Evolutionary conservation across 768 basidiomycete species (phyloP).

Genomic region (Mycena haematopus): DNA sequence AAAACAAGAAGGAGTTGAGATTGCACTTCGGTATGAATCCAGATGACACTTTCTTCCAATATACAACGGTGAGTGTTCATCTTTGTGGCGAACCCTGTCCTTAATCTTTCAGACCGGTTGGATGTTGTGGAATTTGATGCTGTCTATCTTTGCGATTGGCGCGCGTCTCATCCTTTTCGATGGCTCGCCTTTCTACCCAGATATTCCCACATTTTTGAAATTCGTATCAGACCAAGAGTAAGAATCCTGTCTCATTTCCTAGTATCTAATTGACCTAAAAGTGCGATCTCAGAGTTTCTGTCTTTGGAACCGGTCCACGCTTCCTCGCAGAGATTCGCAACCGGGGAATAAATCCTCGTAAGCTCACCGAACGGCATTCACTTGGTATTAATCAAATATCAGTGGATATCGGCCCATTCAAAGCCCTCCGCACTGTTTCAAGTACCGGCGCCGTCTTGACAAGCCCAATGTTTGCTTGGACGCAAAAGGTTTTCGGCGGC

Average conservation of each 20-base stretch:
- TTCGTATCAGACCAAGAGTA: constrained; percentile 51
- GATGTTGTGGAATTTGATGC: constrained; percentile 83
- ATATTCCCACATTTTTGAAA: constrained; percentile 46
- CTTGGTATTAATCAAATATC: background rate
- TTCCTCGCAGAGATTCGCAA: constrained; percentile 55
- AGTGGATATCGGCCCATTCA: constrained; percentile 61
- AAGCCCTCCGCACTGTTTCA: constrained; percentile 55
- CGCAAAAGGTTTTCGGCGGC: constrained; percentile 62
- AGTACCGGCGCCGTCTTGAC: constrained; percentile 72
- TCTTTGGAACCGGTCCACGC: constrained; percentile 46
- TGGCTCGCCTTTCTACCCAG: constrained; percentile 60
- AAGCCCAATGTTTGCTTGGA: constrained; percentile 70
- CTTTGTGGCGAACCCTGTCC: background rate
- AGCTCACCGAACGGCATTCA: background rate
- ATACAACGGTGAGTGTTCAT: constrained; percentile 60
- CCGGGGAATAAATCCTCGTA: constrained; percentile 47
- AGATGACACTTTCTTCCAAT: constrained; percentile 73
- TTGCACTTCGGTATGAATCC: constrained; percentile 47
- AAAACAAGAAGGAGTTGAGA: constrained; percentile 68
- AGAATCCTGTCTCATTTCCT: no score
- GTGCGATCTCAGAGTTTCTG: constrained; percentile 38
- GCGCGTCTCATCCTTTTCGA: constrained; percentile 53
- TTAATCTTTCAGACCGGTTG: constrained; percentile 63
- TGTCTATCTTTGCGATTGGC: constrained; percentile 48
- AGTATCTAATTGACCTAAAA: no score